Percentiles rank a stretch among this genome's conserved stretches.
These are phyloP conservation scores for Capsicum chinense DNA, from an alignment of 257 asterid species.

Conservation along the genomic window DNA sequence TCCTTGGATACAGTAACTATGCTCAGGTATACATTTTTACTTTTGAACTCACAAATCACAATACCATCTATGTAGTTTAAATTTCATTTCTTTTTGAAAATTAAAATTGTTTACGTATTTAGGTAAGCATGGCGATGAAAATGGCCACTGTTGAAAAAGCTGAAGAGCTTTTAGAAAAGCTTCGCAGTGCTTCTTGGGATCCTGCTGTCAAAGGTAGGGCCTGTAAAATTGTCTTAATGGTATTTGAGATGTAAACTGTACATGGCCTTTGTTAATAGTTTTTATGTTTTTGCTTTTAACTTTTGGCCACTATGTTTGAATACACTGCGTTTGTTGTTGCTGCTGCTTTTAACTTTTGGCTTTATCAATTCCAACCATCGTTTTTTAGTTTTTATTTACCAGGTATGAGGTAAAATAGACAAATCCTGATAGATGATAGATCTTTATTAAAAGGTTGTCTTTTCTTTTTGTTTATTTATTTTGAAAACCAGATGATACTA, in stretches of 20 bases:
- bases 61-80: slow-evolving; percentile 3
- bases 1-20: slow-evolving; percentile 89
- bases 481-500: background rate
- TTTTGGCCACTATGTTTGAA: background rate
- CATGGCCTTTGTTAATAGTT: background rate
- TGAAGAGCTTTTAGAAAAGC: slow-evolving; percentile 86
- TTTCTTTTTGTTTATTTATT: slow-evolving; percentile 2
- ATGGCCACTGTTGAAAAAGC: slow-evolving; percentile 96
- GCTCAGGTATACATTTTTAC: slow-evolving; percentile 71
- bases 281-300: background rate
- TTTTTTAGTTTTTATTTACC: background rate
- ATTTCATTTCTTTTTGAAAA: slow-evolving; percentile 11
- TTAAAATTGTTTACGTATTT: slow-evolving; percentile 26
- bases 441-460: background rate
- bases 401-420: slow-evolving; percentile 21
- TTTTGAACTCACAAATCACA: background rate
- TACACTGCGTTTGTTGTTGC: too few relatives aligned
- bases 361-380: background rate
- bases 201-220: slow-evolving; percentile 72
- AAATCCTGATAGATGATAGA: background rate
- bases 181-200: slow-evolving; percentile 89
- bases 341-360: background rate
- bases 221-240: background rate
- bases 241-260: background rate
- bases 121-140: slow-evolving; percentile 97